These are phyloP conservation scores for Yamagishiella unicocca DNA, from an alignment of 139 green algal species.

Conservation along the genomic window DNA sequence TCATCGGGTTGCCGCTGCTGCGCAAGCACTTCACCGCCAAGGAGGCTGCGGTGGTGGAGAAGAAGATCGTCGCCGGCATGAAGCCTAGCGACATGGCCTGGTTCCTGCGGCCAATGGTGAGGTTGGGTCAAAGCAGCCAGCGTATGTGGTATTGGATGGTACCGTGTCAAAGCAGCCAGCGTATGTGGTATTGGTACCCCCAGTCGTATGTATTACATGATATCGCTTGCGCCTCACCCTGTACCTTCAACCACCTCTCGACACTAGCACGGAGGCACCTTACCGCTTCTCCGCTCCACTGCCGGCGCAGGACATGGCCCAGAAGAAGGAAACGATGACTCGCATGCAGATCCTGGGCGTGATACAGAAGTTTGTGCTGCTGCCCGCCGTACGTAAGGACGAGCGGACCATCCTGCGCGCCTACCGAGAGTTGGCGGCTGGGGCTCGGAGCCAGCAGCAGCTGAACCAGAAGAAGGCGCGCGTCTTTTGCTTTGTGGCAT, in stretches of 20 bases:
- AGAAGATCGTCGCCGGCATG: neutral
- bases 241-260: neutral
- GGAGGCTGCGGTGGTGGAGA: neutral
- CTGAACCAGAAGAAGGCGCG: no score
- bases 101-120: conserved; percentile 15
- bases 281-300: no score
- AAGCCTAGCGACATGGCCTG: conserved; percentile 27
- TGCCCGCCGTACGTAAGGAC: conserved; percentile 1
- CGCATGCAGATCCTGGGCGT: neutral
- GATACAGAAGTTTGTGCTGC: conserved; percentile 25
- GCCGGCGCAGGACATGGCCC: neutral
- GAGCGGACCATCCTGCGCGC: neutral
- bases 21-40: conserved; percentile 31
- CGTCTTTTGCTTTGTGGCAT: no score
- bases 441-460: neutral
- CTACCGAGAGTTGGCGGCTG: conserved; percentile 6
- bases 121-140: no score
- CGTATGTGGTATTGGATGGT: no score
- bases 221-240: neutral
- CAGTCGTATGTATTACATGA: neutral
- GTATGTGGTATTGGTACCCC: neutral
- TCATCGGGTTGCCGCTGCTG: conserved; percentile 30
- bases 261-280: no score
- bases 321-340: neutral
- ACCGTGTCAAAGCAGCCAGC: no score